These are phyloP conservation scores for Saitozyma sp. DNA, from an alignment of 768 basidiomycete genomes.

Conservation along the genomic window DNA sequence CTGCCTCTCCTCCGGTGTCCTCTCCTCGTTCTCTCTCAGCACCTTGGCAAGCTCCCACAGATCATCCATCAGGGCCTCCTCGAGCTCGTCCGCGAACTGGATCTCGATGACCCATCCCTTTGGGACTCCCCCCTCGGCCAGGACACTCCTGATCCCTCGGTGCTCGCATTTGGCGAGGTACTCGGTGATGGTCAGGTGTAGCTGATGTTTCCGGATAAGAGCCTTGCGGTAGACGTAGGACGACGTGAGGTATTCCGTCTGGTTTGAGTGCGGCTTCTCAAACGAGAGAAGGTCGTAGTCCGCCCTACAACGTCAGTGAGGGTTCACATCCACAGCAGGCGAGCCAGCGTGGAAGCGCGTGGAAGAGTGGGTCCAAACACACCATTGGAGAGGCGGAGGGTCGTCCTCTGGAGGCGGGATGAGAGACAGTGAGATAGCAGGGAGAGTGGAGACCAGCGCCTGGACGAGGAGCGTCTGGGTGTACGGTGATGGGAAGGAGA, in stretches of 20 bases:
- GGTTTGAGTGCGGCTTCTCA: slow-evolving; percentile 62
- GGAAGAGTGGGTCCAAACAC: slow-evolving; percentile 1
- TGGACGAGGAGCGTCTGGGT: slow-evolving; percentile 58
- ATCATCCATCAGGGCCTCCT: slow-evolving; percentile 90
- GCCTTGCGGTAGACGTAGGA: slow-evolving; percentile 88
- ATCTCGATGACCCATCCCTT: slow-evolving; percentile 81
- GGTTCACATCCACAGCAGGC: background rate
- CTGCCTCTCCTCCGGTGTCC: slow-evolving; percentile 39
- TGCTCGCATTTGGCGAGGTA: slow-evolving; percentile 65
- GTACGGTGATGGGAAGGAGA: slow-evolving; percentile 64
- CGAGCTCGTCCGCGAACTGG: slow-evolving; percentile 87
- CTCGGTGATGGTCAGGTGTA: slow-evolving; percentile 70
- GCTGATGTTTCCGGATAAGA: slow-evolving; percentile 89
- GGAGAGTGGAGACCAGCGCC: slow-evolving; percentile 54
- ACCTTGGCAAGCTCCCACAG: slow-evolving; percentile 76
- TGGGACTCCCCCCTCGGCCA: slow-evolving; percentile 62
- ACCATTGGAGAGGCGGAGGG: slow-evolving; percentile 44
- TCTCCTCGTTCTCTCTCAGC: slow-evolving; percentile 57
- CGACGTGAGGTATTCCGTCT: slow-evolving; percentile 63
- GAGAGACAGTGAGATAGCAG: slow-evolving; percentile 44
- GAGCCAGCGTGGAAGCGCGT: background rate
- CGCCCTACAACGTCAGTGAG: slow-evolving; percentile 58
- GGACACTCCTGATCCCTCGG: slow-evolving; percentile 58
- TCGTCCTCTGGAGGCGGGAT: slow-evolving; percentile 38
- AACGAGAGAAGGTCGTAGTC: slow-evolving; percentile 86